These are phyloP conservation scores for Suhomyces xylopsoci DNA, from an alignment of 805 yeast genomes.

Conservation along the genomic window DNA sequence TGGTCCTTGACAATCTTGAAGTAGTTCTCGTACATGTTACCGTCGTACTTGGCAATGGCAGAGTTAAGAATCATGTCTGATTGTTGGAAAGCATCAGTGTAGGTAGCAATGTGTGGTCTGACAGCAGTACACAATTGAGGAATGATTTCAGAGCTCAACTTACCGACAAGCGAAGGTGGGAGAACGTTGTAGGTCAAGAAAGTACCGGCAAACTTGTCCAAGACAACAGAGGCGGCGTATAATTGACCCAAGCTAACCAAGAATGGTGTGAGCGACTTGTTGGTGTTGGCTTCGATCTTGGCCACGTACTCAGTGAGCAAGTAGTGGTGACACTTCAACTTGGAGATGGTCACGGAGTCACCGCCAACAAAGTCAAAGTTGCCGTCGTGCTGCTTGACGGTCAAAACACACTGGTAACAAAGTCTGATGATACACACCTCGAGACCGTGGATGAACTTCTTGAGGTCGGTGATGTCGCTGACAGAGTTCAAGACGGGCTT, in stretches of 20 bases:
- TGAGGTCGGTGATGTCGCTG: constrained; percentile 26
- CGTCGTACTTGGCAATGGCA: constrained; percentile 41
- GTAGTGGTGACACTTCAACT: constrained; percentile 50
- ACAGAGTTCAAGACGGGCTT: constrained; percentile 24
- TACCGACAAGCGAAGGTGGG: constrained; percentile 45
- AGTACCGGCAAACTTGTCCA: constrained; percentile 65
- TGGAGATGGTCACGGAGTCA: constrained; percentile 46
- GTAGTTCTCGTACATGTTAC: constrained; percentile 44
- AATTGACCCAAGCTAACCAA: constrained; percentile 56
- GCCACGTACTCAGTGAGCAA: constrained; percentile 39
- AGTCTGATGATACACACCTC: constrained; percentile 41
- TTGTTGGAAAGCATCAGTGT: constrained; percentile 47
- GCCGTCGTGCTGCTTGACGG: constrained; percentile 29
- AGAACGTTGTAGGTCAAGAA: constrained; percentile 66
- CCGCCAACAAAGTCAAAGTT: constrained; percentile 47
- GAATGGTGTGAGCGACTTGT: constrained; percentile 43
- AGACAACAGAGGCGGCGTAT: constrained; percentile 57
- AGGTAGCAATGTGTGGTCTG: constrained; percentile 67
- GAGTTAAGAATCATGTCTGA: constrained; percentile 43
- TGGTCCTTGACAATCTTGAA: constrained; percentile 32
- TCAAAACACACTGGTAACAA: constrained; percentile 27
- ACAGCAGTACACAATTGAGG: constrained; percentile 26
- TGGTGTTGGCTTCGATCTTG: constrained; percentile 33
- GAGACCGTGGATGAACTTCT: constrained; percentile 31
- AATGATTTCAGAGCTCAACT: constrained; percentile 44